Conservation (phyloP, 192 early-diverging fungal species). For the Lunasporangiospora selenospora region DNA sequence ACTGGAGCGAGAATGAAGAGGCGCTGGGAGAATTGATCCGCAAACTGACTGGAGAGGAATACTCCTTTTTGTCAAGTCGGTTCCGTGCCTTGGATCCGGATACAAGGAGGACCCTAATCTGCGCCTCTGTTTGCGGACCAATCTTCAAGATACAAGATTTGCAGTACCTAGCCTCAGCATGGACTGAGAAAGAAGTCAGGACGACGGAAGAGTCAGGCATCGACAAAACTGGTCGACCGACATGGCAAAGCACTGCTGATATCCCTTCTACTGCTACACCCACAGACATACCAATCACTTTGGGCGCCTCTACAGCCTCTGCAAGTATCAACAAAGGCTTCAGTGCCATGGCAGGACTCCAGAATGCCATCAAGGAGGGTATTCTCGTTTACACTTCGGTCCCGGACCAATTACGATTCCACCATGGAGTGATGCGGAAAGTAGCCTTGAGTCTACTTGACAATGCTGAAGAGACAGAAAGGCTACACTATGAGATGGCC, state of each 20-base stretch:
- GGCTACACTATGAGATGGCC: slow-evolving; percentile 32
- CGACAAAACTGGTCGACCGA: too few relatives aligned
- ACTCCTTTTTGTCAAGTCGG: slow-evolving; percentile 13
- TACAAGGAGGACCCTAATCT: slow-evolving; percentile 32
- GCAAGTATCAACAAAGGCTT: slow-evolving; percentile 7
- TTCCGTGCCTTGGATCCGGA: slow-evolving; percentile 24
- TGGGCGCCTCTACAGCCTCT: too few relatives aligned
- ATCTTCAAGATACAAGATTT: slow-evolving; percentile 30
- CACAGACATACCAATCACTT: too few relatives aligned
- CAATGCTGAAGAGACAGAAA: slow-evolving; percentile 17
- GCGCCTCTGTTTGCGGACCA: slow-evolving; percentile 37
- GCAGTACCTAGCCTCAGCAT: slow-evolving; percentile 14
- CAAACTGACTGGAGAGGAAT: slow-evolving; percentile 41
- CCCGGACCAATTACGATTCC: slow-evolving; percentile 21
- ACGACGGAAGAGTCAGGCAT: too few relatives aligned
- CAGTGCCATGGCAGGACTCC: slow-evolving; percentile 37
- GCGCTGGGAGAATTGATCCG: slow-evolving; percentile 16
- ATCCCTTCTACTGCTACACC: too few relatives aligned
- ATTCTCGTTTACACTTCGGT: slow-evolving; percentile 36
- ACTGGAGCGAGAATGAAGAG: slow-evolving; percentile 13
- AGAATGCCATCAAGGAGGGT: slow-evolving; percentile 28
- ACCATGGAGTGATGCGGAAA: slow-evolving; percentile 37
- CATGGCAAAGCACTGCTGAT: too few relatives aligned
- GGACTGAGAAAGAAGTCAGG: neutral
- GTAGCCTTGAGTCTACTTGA: slow-evolving; percentile 28